A percentile compares a stretch with the other conserved stretches of the same genome.
Conservation (phyloP, 495 filamentous ascomycete species). For the Hypoxylon lenormandii region DNA sequence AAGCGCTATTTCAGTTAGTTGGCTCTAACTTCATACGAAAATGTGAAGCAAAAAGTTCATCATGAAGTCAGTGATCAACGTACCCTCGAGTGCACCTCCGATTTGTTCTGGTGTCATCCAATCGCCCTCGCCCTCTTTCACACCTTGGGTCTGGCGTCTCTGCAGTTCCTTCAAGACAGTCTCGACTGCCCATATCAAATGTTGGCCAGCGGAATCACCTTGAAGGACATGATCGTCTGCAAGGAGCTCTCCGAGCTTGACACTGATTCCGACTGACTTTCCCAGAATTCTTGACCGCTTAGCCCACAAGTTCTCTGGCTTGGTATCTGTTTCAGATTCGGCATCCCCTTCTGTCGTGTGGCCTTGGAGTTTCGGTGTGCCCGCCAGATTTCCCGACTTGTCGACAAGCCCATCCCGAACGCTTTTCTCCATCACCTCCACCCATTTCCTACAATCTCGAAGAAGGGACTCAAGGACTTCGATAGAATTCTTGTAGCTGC, state of each 20-base stretch:
- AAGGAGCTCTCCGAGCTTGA: slow-evolving; percentile 87
- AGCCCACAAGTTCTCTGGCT: slow-evolving; percentile 64
- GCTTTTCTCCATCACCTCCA: slow-evolving; percentile 68
- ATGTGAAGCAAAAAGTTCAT: background rate
- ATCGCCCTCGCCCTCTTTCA: slow-evolving; percentile 71
- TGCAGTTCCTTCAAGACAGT: slow-evolving; percentile 78
- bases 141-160: slow-evolving; percentile 71
- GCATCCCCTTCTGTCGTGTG: slow-evolving; percentile 46
- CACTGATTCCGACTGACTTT: slow-evolving; percentile 76
- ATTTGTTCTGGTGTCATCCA: slow-evolving; percentile 81
- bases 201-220: slow-evolving; percentile 74
- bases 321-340: slow-evolving; percentile 42
- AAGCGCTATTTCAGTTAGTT: slow-evolving; percentile 64
- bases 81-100: slow-evolving; percentile 76
- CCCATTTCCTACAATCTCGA: slow-evolving; percentile 70
- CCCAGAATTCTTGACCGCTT: slow-evolving; percentile 76
- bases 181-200: slow-evolving; percentile 84
- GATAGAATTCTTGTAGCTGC: slow-evolving; percentile 72
- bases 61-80: slow-evolving; percentile 38
- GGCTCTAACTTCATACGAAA: slow-evolving; percentile 16
- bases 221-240: slow-evolving; percentile 69
- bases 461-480: slow-evolving; percentile 78
- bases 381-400: slow-evolving; percentile 39
- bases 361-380: slow-evolving; percentile 31
- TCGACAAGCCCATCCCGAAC: slow-evolving; percentile 63